These are phyloP conservation scores for Trichoderma hamatum DNA, from an alignment of 2,329 filamentous ascomycete species.

Conservation along the genomic window DNA sequence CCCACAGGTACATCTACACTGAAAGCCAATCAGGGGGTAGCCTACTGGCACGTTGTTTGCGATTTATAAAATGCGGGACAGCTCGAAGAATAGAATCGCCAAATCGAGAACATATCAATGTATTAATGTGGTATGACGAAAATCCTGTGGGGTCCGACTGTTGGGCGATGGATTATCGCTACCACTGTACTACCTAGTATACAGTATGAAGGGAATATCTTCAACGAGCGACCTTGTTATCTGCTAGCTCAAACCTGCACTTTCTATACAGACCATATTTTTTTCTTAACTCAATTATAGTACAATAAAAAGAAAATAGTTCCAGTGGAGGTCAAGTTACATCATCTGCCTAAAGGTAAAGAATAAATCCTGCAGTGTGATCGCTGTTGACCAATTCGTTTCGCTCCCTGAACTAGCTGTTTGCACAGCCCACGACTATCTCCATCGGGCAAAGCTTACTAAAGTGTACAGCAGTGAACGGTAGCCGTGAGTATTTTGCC, in stretches of 20 bases:
- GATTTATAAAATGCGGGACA: not conserved
- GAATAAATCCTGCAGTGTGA: not conserved
- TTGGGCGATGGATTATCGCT: not conserved
- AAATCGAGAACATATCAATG: not conserved
- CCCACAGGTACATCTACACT: not conserved
- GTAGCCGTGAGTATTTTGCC: not conserved
- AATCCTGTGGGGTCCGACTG: not conserved
- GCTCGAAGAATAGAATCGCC: not conserved
- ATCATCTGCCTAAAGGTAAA: not conserved
- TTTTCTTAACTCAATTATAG: too few species aligned
- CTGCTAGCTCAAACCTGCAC: not conserved
- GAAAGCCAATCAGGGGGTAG: not conserved
- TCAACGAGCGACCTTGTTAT: too few species aligned
- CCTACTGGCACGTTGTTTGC: not conserved
- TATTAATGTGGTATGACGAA: not conserved
- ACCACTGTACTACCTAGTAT: not conserved
- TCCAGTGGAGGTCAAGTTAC: too few species aligned
- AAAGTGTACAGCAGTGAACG: too few species aligned
- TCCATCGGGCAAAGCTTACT: not conserved
- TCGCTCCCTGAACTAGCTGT: not conserved
- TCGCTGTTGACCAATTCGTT: not conserved
- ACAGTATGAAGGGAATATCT: not conserved
- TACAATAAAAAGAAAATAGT: not conserved
- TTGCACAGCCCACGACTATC: not conserved
- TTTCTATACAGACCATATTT: not conserved